Evolutionary conservation across 1,139 yeast species (phyloP).

Genomic region (Nakaseomyces nivariensis): DNA sequence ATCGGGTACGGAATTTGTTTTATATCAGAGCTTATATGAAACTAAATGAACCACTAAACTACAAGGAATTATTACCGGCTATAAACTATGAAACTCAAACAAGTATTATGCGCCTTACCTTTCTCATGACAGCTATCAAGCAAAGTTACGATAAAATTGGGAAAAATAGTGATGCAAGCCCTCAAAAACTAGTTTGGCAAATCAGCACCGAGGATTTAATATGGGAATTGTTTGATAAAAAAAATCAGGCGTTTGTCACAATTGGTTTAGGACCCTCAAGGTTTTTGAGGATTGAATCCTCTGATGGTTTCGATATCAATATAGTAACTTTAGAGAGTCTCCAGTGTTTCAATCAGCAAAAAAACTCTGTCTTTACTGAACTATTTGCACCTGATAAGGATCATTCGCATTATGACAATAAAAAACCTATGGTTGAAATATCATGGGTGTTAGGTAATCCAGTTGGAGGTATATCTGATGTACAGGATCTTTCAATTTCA

Average conservation of each 20-base stretch:
- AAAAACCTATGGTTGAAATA: conserved; percentile 38
- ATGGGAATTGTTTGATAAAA: conserved; percentile 56
- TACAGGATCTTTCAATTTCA: conserved; percentile 40
- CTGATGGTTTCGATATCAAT: conserved; percentile 54
- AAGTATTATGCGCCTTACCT: conserved; percentile 47
- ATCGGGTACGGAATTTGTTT: conserved; percentile 22
- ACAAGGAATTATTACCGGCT: conserved; percentile 28
- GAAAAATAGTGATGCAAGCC: conserved; percentile 31
- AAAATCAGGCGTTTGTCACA: conserved; percentile 55
- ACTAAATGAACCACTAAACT: conserved; percentile 25
- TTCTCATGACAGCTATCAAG: conserved; percentile 59
- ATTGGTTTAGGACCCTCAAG: conserved; percentile 55
- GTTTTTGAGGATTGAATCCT: conserved; percentile 47
- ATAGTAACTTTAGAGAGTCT: conserved; percentile 48
- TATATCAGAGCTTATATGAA: conserved; percentile 25
- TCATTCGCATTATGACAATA: conserved; percentile 14
- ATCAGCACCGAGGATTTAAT: conserved; percentile 61
- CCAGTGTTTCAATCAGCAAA: conserved; percentile 59
- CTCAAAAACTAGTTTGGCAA: conserved; percentile 42
- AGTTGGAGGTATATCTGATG: conserved; percentile 75
- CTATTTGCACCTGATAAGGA: conserved; percentile 45
- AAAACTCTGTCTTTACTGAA: conserved; percentile 55
- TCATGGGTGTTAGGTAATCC: conserved; percentile 70
- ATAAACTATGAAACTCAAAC: conserved; percentile 47
- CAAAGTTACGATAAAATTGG: conserved; percentile 37